Evolutionary conservation across 495 filamentous ascomycete species (phyloP).

Genomic region (Melanomma pulvis-pyrius): DNA sequence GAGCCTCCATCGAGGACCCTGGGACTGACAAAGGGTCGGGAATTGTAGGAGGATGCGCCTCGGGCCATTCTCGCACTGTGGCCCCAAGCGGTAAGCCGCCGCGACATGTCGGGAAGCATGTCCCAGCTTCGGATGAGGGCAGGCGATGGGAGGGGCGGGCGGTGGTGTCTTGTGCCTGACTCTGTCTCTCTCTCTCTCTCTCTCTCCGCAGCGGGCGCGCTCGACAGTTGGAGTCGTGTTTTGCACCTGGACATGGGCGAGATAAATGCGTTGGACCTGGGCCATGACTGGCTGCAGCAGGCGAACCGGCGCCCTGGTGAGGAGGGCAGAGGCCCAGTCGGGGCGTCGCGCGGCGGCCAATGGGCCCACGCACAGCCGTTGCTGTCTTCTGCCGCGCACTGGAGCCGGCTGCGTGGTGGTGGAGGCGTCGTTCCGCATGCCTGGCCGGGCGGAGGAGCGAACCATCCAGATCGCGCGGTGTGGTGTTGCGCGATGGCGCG

Average conservation of each 20-base stretch:
- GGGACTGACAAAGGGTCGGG: slow-evolving; percentile 12
- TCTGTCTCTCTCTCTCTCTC: not conserved
- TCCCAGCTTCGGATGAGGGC: slow-evolving; percentile 3
- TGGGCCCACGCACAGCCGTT: not conserved
- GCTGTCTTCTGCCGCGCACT: not conserved
- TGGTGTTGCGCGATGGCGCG: too few species aligned
- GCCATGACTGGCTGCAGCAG: not conserved
- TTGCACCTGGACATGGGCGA: too few species aligned
- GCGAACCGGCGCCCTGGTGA: not conserved
- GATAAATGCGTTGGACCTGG: not conserved
- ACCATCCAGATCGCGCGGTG: too few species aligned
- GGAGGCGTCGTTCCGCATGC: too few species aligned
- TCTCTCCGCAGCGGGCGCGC: too few species aligned
- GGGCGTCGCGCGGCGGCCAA: too few species aligned
- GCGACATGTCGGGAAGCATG: not conserved
- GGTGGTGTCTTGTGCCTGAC: not conserved
- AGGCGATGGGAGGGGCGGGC: not conserved
- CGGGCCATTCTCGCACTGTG: slow-evolving; percentile 17
- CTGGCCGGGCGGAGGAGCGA: too few species aligned
- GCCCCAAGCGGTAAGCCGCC: not conserved
- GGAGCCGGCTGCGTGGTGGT: not conserved
- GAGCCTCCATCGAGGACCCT: not conserved
- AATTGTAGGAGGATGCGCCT: slow-evolving; percentile 25
- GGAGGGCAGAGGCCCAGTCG: not conserved
- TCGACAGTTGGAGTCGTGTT: too few species aligned